phyloP scores from a whole-genome alignment of 1,284 basidiomycete species.

The Heterobasidion irregulare region DNA sequence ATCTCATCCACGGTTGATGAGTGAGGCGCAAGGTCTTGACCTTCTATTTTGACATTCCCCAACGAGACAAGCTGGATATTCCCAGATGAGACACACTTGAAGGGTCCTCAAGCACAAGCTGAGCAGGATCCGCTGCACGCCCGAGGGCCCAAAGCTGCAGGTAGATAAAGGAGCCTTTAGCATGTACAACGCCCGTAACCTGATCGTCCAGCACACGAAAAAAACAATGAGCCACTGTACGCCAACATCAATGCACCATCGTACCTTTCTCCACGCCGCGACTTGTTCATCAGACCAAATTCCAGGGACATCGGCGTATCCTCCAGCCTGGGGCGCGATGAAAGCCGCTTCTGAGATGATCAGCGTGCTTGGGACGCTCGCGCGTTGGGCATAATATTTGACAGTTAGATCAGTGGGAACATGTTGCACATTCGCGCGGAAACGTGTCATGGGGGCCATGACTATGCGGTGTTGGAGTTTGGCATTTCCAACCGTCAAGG shows the following conservation, averaged over 20 bases:
- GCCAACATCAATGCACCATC: not conserved
- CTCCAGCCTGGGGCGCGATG: conserved; percentile 30
- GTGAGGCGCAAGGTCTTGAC: conserved; percentile 18
- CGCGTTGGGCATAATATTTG: conserved; percentile 42
- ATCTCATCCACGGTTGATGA: conserved; percentile 16
- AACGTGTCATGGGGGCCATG: conserved; percentile 38
- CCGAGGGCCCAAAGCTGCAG: conserved; percentile 2
- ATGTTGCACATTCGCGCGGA: conserved; percentile 22
- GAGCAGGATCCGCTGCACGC: conserved; percentile 20
- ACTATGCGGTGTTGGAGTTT: conserved; percentile 35
- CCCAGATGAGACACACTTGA: conserved; percentile 31
- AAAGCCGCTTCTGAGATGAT: conserved; percentile 41
- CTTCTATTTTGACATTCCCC: conserved; percentile 8
- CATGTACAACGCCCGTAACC: conserved; percentile 26
- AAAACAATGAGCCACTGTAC: not conserved
- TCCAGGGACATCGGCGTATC: conserved; percentile 17
- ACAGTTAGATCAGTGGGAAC: conserved; percentile 22
- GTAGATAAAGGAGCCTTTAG: conserved; percentile 18
- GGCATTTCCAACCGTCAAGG: conserved; percentile 29
- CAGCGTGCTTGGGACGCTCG: conserved; percentile 32
- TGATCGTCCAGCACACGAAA: not conserved
- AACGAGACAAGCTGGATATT: conserved; percentile 26
- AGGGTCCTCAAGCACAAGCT: conserved; percentile 19
- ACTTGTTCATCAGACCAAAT: conserved; percentile 17
- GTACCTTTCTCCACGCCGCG: conserved; percentile 20